A percentile compares a stretch with the other conserved stretches of the same genome.
Conservation (phyloP, 345 rosid genomes). For the Boechera stricta region DNA sequence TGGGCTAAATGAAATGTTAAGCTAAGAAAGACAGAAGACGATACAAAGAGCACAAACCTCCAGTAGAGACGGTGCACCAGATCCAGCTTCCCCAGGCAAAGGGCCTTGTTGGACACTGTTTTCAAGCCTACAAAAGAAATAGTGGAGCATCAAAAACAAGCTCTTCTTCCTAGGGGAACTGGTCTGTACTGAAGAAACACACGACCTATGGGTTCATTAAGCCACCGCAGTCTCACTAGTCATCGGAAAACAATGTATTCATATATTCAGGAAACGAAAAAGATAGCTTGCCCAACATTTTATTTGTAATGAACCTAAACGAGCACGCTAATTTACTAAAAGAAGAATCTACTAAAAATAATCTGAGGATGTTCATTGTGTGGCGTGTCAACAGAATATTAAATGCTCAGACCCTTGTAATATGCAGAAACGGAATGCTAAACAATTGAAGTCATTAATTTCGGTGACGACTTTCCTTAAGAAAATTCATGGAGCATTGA, state of each 20-base stretch:
- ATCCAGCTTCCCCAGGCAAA: conserved; percentile 62
- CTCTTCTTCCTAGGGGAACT: background rate
- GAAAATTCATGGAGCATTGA: background rate
- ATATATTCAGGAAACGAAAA: conserved; percentile 19
- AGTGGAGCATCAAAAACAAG: conserved; percentile 18
- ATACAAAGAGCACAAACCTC: conserved; percentile 61
- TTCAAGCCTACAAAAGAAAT: conserved; percentile 66
- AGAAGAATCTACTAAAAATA: conserved; percentile 2
- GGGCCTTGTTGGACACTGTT: conserved; percentile 71
- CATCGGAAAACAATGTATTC: background rate
- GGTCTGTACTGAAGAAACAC: conserved; percentile 12
- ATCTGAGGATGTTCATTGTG: conserved; percentile 3
- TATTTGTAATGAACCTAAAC: background rate
- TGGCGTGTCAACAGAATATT: background rate
- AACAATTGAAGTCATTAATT: background rate
- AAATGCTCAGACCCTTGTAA: conserved; percentile 7
- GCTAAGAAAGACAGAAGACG: conserved; percentile 29
- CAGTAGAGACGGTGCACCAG: conserved; percentile 79
- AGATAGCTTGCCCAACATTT: conserved; percentile 17
- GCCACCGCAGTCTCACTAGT: conserved; percentile 19
- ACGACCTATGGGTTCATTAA: conserved; percentile 7
- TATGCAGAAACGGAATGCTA: background rate
- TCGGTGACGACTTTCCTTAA: background rate
- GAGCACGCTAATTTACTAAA: conserved; percentile 4
- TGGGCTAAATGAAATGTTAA: conserved; percentile 23